Percentiles rank a stretch among this genome's conserved stretches.
Conservation (phyloP, 2,329 filamentous ascomycete species). For the Fulvia fulva region DNA sequence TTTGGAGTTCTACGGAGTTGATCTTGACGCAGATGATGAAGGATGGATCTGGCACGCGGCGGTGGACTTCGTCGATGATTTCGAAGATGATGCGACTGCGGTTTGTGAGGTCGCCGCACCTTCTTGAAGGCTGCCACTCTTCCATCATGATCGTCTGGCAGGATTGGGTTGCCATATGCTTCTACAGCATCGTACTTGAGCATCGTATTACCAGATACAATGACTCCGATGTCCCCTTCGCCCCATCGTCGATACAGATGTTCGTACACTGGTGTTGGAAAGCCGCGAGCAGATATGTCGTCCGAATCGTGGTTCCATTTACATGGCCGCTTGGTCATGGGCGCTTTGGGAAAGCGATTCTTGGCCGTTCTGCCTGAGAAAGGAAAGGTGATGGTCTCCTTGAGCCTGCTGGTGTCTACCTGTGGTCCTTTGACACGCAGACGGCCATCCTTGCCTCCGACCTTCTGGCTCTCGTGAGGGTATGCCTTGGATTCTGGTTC, state of each 20-base stretch:
- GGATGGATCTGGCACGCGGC: constrained; percentile 19
- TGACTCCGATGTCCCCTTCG: constrained; percentile 30
- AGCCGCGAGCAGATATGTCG: constrained; percentile 25
- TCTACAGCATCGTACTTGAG: constrained; percentile 31
- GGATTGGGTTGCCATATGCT: constrained; percentile 30
- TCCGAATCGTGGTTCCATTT: constrained; percentile 25
- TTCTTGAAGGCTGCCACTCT: constrained; percentile 24
- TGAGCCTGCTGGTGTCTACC: constrained; percentile 22
- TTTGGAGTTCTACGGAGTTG: constrained; percentile 32
- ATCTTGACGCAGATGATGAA: constrained; percentile 32
- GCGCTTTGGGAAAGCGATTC: constrained; percentile 32
- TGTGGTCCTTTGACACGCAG: constrained; percentile 23
- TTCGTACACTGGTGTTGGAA: constrained; percentile 25
- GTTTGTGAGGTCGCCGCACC: constrained; percentile 40
- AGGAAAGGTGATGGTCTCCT: constrained; percentile 26
- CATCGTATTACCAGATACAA: constrained; percentile 32
- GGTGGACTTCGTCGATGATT: constrained; percentile 35
- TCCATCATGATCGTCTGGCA: constrained; percentile 27
- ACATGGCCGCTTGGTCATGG: constrained; percentile 33
- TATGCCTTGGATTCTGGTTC: constrained; percentile 23
- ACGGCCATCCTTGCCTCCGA: constrained; percentile 17
- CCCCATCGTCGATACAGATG: constrained; percentile 30
- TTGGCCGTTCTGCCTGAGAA: constrained; percentile 28
- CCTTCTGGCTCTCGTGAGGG: constrained; percentile 17
- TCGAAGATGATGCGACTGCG: constrained; percentile 38